Evolutionary conservation across 306 rosid genomes (phyloP).

Genomic region (Vicia villosa): DNA sequence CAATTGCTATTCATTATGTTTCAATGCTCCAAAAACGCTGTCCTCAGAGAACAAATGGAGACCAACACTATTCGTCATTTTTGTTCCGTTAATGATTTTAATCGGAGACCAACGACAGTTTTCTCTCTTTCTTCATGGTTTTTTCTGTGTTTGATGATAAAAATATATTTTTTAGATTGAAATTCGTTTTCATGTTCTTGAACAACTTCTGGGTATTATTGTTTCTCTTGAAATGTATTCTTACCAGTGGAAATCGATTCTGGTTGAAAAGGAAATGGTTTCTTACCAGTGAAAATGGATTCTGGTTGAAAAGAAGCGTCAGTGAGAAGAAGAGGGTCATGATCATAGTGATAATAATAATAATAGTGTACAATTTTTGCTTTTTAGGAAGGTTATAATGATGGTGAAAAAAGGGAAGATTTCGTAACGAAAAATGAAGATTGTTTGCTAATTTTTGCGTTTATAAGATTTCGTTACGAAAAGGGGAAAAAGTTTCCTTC

Average conservation of each 20-base stretch:
- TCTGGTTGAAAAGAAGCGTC: conserved; percentile 53
- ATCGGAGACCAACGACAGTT: neutral
- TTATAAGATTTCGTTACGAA: too few species aligned
- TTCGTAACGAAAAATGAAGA: conserved; percentile 11
- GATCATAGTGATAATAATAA: conserved; percentile 38
- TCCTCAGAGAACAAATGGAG: too few species aligned
- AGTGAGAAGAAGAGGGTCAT: conserved; percentile 69
- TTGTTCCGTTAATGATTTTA: too few species aligned
- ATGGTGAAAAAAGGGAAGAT: conserved; percentile 3
- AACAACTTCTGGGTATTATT: conserved; percentile 14
- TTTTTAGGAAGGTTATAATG: neutral
- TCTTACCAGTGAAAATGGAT: conserved; percentile 28
- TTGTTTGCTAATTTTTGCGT: too few species aligned
- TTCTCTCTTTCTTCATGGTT: conserved; percentile 76
- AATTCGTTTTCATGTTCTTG: conserved; percentile 9
- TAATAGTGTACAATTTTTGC: conserved; percentile 29
- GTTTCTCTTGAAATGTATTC: conserved; percentile 23
- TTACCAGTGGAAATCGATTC: too few species aligned
- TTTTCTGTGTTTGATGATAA: conserved; percentile 71
- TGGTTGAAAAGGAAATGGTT: too few species aligned
- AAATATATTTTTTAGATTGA: conserved; percentile 67
- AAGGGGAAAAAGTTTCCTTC: too few species aligned
- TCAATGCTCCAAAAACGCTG: too few species aligned
- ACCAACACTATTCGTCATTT: fast-evolving
- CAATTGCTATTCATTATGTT: too few species aligned